A percentile compares a stretch with the other conserved stretches of the same genome.
Conservation (phyloP, 2,329 filamentous ascomycete genomes). For the Hypocreales sp. region DNA sequence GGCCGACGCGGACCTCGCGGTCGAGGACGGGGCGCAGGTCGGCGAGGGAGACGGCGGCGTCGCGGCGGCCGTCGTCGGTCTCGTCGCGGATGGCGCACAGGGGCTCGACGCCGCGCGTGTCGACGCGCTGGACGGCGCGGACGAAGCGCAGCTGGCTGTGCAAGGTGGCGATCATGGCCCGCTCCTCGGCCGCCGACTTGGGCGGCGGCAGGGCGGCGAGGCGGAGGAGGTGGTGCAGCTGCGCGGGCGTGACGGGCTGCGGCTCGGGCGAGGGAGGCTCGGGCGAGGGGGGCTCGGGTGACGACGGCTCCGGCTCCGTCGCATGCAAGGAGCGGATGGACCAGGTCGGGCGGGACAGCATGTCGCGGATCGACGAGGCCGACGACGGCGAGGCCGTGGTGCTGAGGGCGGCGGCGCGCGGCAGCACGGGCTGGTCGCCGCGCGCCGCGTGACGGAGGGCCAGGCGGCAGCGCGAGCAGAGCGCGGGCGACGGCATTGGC, state of each 20-base stretch:
- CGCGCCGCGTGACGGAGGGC: too few relatives aligned
- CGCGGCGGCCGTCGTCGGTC: slow-evolving; percentile 43
- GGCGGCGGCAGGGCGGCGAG: slow-evolving; percentile 78
- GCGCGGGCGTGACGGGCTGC: slow-evolving; percentile 42
- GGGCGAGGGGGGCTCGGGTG: too few relatives aligned
- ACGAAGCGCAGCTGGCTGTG: slow-evolving; percentile 81
- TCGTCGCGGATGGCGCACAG: slow-evolving; percentile 72
- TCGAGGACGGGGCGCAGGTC: slow-evolving; percentile 39
- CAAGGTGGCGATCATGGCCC: slow-evolving; percentile 57
- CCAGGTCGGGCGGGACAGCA: slow-evolving; percentile 64
- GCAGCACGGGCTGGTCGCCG: too few relatives aligned
- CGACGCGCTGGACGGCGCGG: slow-evolving; percentile 64
- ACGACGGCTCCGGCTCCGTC: slow-evolving; percentile 2
- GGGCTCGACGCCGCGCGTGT: slow-evolving; percentile 58
- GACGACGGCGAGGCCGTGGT: slow-evolving; percentile 2
- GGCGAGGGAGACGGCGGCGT: slow-evolving; percentile 42
- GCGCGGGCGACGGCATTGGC: too few relatives aligned
- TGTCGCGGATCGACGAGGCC: slow-evolving; percentile 15
- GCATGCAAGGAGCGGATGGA: slow-evolving; percentile 55
- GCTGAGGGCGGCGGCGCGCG: slow-evolving; percentile 3
- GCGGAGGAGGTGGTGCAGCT: slow-evolving; percentile 72
- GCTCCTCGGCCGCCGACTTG: slow-evolving; percentile 43
- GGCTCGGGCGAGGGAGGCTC: slow-evolving; percentile 2
- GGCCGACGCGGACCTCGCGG: slow-evolving; percentile 46
- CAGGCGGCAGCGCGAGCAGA: slow-evolving; percentile 16